Base-by-base conservation (phyloP, 139 green algal species). In the Eudorina sp. region DNA sequence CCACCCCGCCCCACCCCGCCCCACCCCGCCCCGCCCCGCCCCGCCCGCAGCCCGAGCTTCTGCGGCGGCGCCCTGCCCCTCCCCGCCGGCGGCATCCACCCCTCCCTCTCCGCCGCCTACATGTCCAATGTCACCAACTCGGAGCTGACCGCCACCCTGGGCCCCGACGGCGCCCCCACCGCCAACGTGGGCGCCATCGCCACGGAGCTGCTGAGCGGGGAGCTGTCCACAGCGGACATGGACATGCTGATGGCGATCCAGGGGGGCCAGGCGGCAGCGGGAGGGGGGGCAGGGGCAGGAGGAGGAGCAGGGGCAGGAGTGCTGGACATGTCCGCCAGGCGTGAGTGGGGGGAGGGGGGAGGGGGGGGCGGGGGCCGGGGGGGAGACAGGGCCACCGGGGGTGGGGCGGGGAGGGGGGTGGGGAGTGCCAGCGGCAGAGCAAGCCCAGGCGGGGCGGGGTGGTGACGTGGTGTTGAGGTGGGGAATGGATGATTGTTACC, bases 171-270 rank as follows among this genome's bases (percentile, higher is more conserved):
- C 40, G 43, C 23, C 41, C 21, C 41, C 45, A 48, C 11, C 43
- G 13, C 43, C 73, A 25, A 8, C 29, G 40, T 34, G 13, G 27
- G 40, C 21, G 38, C 23, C 73, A 41, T 27, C 45, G 18, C 45
- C 23, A 45, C 29, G 18, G 48, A 43, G 46, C 75, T 83, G 31
- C 48, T 62, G n/a, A 83, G 51, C 75, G 75, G 51, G 51, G 75
- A 53, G 14, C 75, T 83, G 19, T 68, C 29, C 23, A 83, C 75
- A 3, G 34, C 75, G 0, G 75, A 83, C 51, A 68, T 83, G 75
- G 75, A 83, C 18, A n/a, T 69, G 51, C 48, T 83, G 75, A n/a
- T 83, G 74, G 74, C 46, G 74, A 25, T 58, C 9, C 74, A 82
- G 74, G 46, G 29, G n/a, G n/a, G n/a, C n/a, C n/a, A n/a, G n/a